Evolutionary conservation across 2,329 filamentous ascomycete genomes (phyloP).

Genomic region (Chaetoscypha palmicola): DNA sequence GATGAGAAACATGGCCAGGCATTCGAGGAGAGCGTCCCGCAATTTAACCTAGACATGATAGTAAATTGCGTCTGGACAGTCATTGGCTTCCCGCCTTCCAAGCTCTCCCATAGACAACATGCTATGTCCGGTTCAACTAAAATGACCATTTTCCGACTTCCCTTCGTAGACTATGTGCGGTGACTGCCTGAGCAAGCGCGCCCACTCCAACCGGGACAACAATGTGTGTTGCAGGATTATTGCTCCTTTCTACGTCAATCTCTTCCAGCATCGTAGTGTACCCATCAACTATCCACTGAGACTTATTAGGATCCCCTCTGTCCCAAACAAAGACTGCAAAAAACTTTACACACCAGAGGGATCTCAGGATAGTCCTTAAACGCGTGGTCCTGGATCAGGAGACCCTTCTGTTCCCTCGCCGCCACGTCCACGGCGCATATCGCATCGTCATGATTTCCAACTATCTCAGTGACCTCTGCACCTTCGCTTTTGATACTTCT

Average conservation of each 20-base stretch:
- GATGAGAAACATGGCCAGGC: constrained; percentile 39
- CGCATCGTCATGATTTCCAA: constrained; percentile 58
- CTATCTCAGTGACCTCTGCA: constrained; percentile 47
- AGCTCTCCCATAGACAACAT: constrained; percentile 48
- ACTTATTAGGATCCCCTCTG: neutral
- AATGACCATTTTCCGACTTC: constrained; percentile 40
- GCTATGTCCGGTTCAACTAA: constrained; percentile 64
- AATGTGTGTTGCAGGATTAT: constrained; percentile 40
- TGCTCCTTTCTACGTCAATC: constrained; percentile 52
- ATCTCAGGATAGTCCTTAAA: constrained; percentile 61
- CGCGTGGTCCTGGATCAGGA: constrained; percentile 63
- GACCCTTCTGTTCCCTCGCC: constrained; percentile 33
- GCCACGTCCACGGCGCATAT: constrained; percentile 43
- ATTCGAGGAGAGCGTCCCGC: constrained; percentile 40
- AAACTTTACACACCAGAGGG: constrained; percentile 36
- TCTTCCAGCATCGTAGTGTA: constrained; percentile 69
- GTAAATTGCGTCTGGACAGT: constrained; percentile 35
- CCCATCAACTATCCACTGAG: constrained; percentile 67
- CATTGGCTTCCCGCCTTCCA: constrained; percentile 32
- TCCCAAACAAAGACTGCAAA: neutral
- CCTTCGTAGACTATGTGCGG: constrained; percentile 55
- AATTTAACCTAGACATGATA: constrained; percentile 46
- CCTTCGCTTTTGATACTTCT: constrained; percentile 55
- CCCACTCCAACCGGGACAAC: constrained; percentile 67
- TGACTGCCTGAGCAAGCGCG: constrained; percentile 63